These are phyloP conservation scores for Lactuca sativa DNA, from an alignment of 129 eudicot genomes.

Conservation along the genomic window DNA sequence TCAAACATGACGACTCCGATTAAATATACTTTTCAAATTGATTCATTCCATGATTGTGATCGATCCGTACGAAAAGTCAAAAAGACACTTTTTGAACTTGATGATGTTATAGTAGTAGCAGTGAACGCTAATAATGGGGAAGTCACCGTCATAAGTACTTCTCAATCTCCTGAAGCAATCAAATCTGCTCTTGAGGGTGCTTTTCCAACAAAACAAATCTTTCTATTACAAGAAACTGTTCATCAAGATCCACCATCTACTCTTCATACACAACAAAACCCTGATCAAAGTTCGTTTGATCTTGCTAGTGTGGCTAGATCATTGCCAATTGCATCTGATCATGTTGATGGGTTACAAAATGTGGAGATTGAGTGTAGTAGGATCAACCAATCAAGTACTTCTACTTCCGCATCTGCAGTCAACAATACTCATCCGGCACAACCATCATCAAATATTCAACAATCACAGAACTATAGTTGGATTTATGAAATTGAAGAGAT, in stretches of 20 bases:
- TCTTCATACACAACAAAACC: not conserved
- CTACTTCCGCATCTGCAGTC: not conserved
- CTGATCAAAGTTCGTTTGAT: not conserved
- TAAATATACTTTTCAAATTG: not conserved
- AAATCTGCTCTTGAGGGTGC: not conserved
- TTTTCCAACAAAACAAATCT: not conserved
- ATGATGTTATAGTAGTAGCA: not conserved
- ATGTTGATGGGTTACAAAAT: not conserved
- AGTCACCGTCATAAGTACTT: not conserved
- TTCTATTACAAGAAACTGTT: not conserved
- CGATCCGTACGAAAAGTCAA: not conserved
- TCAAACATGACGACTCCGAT: not conserved
- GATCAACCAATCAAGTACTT: not conserved
- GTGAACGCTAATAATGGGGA: not conserved
- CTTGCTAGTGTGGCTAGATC: not conserved
- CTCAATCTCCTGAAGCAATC: not conserved
- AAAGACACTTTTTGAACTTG: not conserved
- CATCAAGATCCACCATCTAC: not conserved
- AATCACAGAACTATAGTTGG: not conserved
- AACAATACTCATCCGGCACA: not conserved
- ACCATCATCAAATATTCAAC: not conserved
- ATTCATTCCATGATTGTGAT: not conserved
- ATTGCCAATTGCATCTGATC: not conserved
- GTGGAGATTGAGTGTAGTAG: not conserved
- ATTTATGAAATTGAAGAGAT: not conserved